Percentiles rank a stretch among this genome's conserved stretches.
Evolutionary conservation across 495 filamentous ascomycete genomes (phyloP).

Genomic region (Penicillium alfredii): DNA sequence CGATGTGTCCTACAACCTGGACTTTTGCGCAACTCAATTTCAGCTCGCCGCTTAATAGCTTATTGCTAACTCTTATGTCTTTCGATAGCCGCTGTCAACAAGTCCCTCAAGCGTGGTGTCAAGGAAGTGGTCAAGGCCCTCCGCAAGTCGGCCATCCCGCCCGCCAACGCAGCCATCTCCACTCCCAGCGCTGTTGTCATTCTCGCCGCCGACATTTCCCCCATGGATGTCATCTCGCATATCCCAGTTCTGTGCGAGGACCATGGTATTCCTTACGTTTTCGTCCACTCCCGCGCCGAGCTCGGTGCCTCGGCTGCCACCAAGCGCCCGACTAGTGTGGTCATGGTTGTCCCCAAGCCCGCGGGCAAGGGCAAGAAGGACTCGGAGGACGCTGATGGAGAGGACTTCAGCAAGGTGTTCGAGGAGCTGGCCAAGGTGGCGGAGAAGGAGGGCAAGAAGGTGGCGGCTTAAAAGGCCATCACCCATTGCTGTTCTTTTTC

Average conservation of each 20-base stretch:
- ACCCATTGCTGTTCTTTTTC: no score
- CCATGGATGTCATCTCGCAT: constrained; percentile 95
- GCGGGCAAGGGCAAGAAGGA: constrained; percentile 47
- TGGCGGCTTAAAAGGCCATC: constrained; percentile 40
- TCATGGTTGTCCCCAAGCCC: constrained; percentile 68
- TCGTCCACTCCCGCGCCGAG: constrained; percentile 79
- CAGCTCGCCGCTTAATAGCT: background rate
- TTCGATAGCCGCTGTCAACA: constrained; percentile 74
- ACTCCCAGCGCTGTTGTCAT: constrained; percentile 70
- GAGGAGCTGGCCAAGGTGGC: constrained; percentile 67
- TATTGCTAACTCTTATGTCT: constrained; percentile 16
- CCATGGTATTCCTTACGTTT: constrained; percentile 91
- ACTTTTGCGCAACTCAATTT: constrained; percentile 6
- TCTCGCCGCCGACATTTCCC: constrained; percentile 93
- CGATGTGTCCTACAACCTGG: background rate
- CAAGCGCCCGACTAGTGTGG: constrained; percentile 91
- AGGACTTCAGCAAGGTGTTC: constrained; percentile 67
- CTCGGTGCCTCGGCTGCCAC: constrained; percentile 86
- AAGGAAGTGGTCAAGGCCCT: constrained; percentile 98
- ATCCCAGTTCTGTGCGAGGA: constrained; percentile 97
- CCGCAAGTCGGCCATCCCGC: constrained; percentile 68
- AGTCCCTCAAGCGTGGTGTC: constrained; percentile 90
- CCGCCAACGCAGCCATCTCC: constrained; percentile 44
- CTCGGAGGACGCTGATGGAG: constrained; percentile 44
- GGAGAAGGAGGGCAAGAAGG: constrained; percentile 58